Percentiles rank a stretch among this genome's conserved stretches.
Evolutionary conservation across 306 rosid genomes (phyloP).

Genomic region (Vicia villosa): DNA sequence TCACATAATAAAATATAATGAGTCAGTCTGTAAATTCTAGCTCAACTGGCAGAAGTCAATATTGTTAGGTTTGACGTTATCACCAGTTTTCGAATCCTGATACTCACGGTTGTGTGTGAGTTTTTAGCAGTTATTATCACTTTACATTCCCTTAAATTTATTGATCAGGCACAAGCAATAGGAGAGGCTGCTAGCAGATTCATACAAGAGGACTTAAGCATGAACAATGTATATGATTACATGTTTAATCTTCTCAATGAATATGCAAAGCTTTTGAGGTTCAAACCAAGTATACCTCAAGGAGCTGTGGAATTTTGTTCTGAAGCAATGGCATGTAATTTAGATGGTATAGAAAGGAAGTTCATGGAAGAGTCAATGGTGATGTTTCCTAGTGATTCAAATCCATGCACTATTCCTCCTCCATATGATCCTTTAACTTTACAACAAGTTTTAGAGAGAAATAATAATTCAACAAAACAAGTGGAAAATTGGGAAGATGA

Average conservation of each 20-base stretch:
- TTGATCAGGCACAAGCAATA: slow-evolving; percentile 52
- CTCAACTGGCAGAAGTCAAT: no score
- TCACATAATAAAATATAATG: not conserved
- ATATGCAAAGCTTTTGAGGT: slow-evolving; percentile 67
- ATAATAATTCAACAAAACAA: slow-evolving; percentile 48
- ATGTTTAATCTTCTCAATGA: slow-evolving; percentile 79
- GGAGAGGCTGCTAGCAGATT: slow-evolving; percentile 44
- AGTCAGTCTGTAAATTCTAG: no score
- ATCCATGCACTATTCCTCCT: slow-evolving; percentile 67
- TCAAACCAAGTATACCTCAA: slow-evolving; percentile 59
- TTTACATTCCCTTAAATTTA: not conserved
- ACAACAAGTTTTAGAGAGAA: slow-evolving; percentile 33
- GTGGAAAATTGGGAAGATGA: slow-evolving; percentile 67
- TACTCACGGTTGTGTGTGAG: no score
- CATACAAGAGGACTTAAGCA: slow-evolving; percentile 63
- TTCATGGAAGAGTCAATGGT: slow-evolving; percentile 83
- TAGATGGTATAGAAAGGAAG: slow-evolving; percentile 44
- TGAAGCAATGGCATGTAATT: slow-evolving; percentile 41
- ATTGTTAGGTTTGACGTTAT: no score
- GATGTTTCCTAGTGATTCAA: slow-evolving; percentile 48
- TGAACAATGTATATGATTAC: slow-evolving; percentile 74
- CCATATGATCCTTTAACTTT: slow-evolving; percentile 49
- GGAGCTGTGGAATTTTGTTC: slow-evolving; percentile 57
- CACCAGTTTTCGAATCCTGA: no score
- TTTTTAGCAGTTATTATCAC: no score